Base-by-base conservation (phyloP, 148 eudicot species). In the Nepenthes gracilis region DNA sequence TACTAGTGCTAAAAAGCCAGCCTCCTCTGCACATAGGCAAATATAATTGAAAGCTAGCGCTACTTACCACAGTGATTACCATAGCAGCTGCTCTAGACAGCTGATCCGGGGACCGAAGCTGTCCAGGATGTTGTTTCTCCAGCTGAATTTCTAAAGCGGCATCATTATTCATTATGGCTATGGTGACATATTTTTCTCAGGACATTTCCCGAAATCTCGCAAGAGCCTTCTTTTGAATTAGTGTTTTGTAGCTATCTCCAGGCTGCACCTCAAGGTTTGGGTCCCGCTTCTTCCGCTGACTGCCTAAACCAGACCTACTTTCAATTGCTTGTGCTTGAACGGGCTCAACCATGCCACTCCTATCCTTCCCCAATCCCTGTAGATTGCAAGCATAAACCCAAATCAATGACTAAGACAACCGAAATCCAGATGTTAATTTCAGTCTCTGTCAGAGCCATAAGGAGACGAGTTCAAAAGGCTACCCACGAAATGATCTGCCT, bases 321-420 rank as follows among this genome's bases (percentile, higher is more conserved):
- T 86, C 98, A 8, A 66, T 61, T 53, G 95, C 79, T 72, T 84
- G 86, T 3, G 98, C 95, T 70, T 84, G 96, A 47, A 93, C 98
- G 2, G 96, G 98, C 83, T 88, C 98, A 65, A 86, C 78, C 88
- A 88, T 82, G 55, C 98, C 98, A 72, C 89, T 93, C 62, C 98
- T 96, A 66, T 93, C 96, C 80, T 81, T 85, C 43, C 98, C 98
- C 34, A 93, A 76, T 36, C 98, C 98, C 98, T 93, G 85, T 61
- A 59, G 35, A 61, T 67, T 35, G 32, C 72, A 71, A 43, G 63
- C 62, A 74, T 36, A 67, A 23, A 49, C 53, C 3, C 6, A 11
- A 49, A 49, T 2, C 53, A 49, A 40, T 4, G 66, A 67, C 72
- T 65, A 69, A 40, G 56, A 75, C 54, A 68, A 64, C 63, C 78